Percentiles rank a stretch among this genome's conserved stretches.
Evolutionary conservation across 2,329 filamentous ascomycete species (phyloP).

Genomic region (Karstenula rhodostoma): DNA sequence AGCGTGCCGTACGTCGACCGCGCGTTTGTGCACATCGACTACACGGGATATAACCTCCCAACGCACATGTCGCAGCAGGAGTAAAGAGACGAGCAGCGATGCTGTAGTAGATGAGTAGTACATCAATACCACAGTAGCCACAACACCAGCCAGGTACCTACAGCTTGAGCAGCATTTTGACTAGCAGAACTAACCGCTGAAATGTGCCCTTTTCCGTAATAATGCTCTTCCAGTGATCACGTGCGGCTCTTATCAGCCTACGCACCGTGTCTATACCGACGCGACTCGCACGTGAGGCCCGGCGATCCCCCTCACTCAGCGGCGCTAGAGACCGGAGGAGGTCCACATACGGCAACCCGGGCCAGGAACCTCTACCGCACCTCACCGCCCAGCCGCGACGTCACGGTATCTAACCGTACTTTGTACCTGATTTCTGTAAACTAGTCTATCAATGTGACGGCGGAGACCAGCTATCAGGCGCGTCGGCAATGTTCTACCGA

Average conservation of each 20-base stretch:
- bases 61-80: slow-evolving; percentile 60
- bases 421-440: background rate
- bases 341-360: slow-evolving; percentile 6
- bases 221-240: background rate
- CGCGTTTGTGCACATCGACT: slow-evolving; percentile 63
- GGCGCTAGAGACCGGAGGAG: slow-evolving; percentile 1
- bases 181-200: too few relatives aligned
- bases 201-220: too few relatives aligned
- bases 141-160: too few relatives aligned
- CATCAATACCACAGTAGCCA: too few relatives aligned
- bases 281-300: background rate
- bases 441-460: background rate
- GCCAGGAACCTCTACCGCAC: background rate
- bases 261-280: background rate
- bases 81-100: slow-evolving; percentile 19
- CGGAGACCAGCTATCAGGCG: slow-evolving; percentile 8
- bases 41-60: slow-evolving; percentile 59
- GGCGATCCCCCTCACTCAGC: slow-evolving; percentile 1
- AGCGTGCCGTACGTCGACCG: slow-evolving; percentile 77
- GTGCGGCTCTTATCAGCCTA: background rate
- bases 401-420: slow-evolving; percentile 1
- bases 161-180: too few relatives aligned
- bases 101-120: background rate
- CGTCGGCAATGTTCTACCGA: slow-evolving; percentile 7
- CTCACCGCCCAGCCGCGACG: slow-evolving; percentile 4